These are phyloP conservation scores for Odontarrhena argentea DNA, from an alignment of 345 rosid species.

Conservation along the genomic window DNA sequence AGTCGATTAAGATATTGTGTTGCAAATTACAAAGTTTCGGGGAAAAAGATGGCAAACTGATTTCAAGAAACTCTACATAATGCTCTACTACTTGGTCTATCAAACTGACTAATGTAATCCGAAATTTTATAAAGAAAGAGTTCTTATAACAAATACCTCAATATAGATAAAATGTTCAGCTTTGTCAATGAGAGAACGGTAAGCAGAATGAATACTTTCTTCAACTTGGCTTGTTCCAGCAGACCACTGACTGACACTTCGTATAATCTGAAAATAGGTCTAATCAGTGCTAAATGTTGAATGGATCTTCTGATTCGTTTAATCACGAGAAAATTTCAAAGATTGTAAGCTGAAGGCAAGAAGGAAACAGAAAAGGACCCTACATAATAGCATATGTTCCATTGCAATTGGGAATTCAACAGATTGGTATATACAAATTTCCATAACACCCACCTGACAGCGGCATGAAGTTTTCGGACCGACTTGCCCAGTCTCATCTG, in stretches of 20 bases:
- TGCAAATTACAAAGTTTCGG: neutral
- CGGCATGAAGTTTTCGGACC: slow-evolving; percentile 89
- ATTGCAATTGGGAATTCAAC: neutral
- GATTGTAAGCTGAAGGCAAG: slow-evolving; percentile 25
- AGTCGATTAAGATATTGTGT: neutral
- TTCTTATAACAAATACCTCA: slow-evolving; percentile 58
- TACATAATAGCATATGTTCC: slow-evolving; percentile 8
- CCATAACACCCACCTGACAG: slow-evolving; percentile 79
- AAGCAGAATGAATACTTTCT: slow-evolving; percentile 95
- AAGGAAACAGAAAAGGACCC: slow-evolving; percentile 27
- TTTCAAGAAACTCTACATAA: slow-evolving; percentile 14
- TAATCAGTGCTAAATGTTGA: slow-evolving; percentile 31
- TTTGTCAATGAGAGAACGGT: slow-evolving; percentile 91
- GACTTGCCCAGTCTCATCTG: slow-evolving; percentile 76
- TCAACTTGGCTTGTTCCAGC: slow-evolving; percentile 97
- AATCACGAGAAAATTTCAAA: slow-evolving; percentile 4
- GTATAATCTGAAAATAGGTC: slow-evolving; percentile 64
- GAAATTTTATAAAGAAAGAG: neutral
- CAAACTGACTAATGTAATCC: slow-evolving; percentile 10
- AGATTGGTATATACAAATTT: slow-evolving; percentile 15
- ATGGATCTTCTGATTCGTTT: slow-evolving; percentile 1
- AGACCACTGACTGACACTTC: slow-evolving; percentile 99
- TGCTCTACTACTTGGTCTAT: slow-evolving; percentile 19
- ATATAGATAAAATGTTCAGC: slow-evolving; percentile 93
- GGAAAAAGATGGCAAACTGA: slow-evolving; percentile 1